Base-by-base conservation (phyloP, 495 filamentous ascomycete genomes). In the Tuber borchii region DNA sequence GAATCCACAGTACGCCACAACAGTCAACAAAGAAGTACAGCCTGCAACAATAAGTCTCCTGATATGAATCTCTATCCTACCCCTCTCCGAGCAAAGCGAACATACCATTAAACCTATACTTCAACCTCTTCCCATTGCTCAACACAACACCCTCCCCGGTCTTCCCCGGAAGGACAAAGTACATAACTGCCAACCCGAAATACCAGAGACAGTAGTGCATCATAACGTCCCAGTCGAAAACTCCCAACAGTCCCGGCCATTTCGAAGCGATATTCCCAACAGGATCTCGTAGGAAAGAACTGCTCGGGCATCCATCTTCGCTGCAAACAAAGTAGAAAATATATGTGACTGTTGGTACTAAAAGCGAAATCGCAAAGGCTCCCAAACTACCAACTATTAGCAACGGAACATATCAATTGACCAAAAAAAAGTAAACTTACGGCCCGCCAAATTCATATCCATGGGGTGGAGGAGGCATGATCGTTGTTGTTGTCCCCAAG, bases 241-340 rank as follows among this genome's bases (percentile, higher is more conserved):
- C 83, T 0, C 74, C 76, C 12, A 71, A 74, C 87, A 86, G 87
- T 78, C 87, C 89, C 6, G 85, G 86, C 42, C 90, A 84, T 19
- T 92, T 92, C n/a, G 83, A 81, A 42, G 92, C 76, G 72, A 93
- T 85, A 48, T 88, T 88, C 46, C 97, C 85, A 37, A 89, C 90
- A 69, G 88, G 90, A 45, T 94, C 93, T 73, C 88, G 87, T 71
- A 97, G 88, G 40, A 95, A 86, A n/a, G 91, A 94, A 14, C 94
- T 93, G 10, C 92, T 90, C 19, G 95, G 96, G 80, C 96, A 98
- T 73, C 96, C 95, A 42, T 93, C 90, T 82, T 97, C 95, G 83
- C 97, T 98, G 87, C 95, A 97, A 79, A 93, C 85, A 82, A 97
- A 97, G 48, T 90, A 86, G 79, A 93, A 88, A 73, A 87, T 80